Evolutionary conservation across 495 filamentous ascomycete genomes (phyloP), one percentile per base, ranked within the genome.

Genomic region (Diplogelasinospora grovesii): DNA sequence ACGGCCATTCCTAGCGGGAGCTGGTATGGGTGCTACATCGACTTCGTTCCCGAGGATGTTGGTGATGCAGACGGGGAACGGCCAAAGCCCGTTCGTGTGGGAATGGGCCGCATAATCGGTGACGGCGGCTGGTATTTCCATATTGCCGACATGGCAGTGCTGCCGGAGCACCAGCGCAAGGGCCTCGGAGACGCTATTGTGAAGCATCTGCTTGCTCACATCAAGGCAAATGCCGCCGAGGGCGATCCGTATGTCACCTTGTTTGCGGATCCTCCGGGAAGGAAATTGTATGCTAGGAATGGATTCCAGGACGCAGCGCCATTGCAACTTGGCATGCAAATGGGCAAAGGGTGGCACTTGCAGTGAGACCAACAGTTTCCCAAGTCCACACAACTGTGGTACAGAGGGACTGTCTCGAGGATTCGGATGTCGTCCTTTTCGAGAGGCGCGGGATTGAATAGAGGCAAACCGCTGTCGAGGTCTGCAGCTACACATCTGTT

Each of bases 51-150:
- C 16, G 19, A 22, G 10, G 19, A 42, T 22, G 3, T 34, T 19
- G 8, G 19, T 20, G 6, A 8, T 8, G 2, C 2, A 4, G 25
- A 16, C 5, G 15, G 8, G 13, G 35, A 18, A 30, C 34, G 25
- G 22, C 16, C 8, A 30, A 41, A 30, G 38, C 50, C 15, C n/a
- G n/a, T n/a, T n/a, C n/a, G n/a, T n/a, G 62, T 74, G 1, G 73
- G 50, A 2, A 75, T 77, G 71, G 73, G 69, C 40, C 64, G 74
- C 15, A 58, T 77, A 4, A 59, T 73, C 37, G 65, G 70, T 16
- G 74, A 78, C 49, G 70, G 72, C 8, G 68, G 60, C n/a, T 72
- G 69, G 60, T 73, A 73, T 41, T 75, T 73, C 40, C 59, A 68
- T 8, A 55, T 77, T 36, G 64, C 64, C n/a, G 74, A 78, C 52